A percentile compares a stretch with the other conserved stretches of the same genome.
Conservation (phyloP, 352 stramenopile species). For the Pythium brachiatum region DNA sequence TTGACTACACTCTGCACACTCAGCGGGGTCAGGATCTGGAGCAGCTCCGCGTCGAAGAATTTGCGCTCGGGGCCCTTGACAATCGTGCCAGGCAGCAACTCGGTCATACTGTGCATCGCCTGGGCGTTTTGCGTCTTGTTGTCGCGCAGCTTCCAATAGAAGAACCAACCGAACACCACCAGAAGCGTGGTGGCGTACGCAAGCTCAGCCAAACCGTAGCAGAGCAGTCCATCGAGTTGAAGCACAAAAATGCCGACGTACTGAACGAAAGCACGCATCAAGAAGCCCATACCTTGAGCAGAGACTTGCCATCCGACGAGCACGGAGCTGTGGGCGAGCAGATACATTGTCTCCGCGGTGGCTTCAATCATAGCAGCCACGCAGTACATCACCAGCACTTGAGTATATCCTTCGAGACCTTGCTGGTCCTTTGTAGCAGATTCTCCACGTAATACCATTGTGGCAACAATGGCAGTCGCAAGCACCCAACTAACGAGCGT, state of each 20-base stretch:
- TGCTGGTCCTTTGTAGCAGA: background rate
- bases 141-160: constrained; percentile 43
- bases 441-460: constrained; percentile 17
- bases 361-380: constrained; percentile 76
- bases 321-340: constrained; percentile 73
- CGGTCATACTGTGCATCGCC: constrained; percentile 42
- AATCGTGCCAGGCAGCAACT: constrained; percentile 42
- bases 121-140: constrained; percentile 23
- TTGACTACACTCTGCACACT: constrained; percentile 95
- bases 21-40: constrained; percentile 67
- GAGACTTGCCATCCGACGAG: constrained; percentile 82
- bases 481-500: constrained; percentile 57
- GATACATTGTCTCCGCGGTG: constrained; percentile 78
- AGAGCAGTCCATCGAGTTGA: constrained; percentile 54
- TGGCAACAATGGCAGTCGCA: constrained; percentile 32
- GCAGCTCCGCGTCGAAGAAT: constrained; percentile 53
- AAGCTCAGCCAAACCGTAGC: constrained; percentile 75
- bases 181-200: constrained; percentile 64
- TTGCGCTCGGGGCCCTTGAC: background rate
- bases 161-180: constrained; percentile 56
- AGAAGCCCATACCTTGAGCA: constrained; percentile 71
- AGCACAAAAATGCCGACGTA: constrained; percentile 64
- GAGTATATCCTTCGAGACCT: constrained; percentile 41
- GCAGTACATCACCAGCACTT: constrained; percentile 73
- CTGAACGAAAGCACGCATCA: constrained; percentile 66